Percentiles rank a stretch among this genome's conserved stretches.
phyloP scores from a whole-genome alignment of 2,329 filamentous ascomycete species.

The Lasiodiplodia hormozganensis region DNA sequence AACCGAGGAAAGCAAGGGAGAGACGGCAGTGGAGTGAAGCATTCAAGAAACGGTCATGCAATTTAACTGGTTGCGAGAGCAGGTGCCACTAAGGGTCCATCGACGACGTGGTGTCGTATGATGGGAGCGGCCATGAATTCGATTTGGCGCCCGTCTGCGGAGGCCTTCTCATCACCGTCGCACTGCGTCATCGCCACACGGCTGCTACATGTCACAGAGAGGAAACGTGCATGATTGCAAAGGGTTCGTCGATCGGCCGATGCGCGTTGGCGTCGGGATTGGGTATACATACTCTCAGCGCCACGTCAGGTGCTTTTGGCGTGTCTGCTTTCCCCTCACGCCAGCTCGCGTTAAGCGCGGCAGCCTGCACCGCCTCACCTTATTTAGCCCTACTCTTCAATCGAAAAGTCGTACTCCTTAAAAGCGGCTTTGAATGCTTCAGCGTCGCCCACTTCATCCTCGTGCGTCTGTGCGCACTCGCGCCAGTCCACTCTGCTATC shows the following conservation, averaged over 20 bases:
- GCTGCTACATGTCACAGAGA: constrained; percentile 2
- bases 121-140: constrained; percentile 8
- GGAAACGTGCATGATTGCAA: background rate
- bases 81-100: constrained; percentile 17
- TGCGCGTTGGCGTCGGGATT: constrained; percentile 6
- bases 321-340: constrained; percentile 24
- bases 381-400: constrained; percentile 36
- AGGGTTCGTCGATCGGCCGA: constrained; percentile 1
- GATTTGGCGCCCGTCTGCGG: background rate
- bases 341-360: constrained; percentile 12
- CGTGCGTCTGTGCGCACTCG: constrained; percentile 77
- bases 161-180: background rate
- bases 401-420: constrained; percentile 84
- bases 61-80: constrained; percentile 21
- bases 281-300: constrained; percentile 24
- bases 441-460: constrained; percentile 81
- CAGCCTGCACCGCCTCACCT: constrained; percentile 15
- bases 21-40: background rate
- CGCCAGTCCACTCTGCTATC: constrained; percentile 84
- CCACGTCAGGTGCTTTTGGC: constrained; percentile 26
- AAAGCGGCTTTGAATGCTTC: constrained; percentile 82
- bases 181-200: constrained; percentile 16
- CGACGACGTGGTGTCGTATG: constrained; percentile 22
- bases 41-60: background rate
- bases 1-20: background rate